These are phyloP conservation scores for Lipomyces orientalis DNA, from an alignment of 805 yeast genomes.

Conservation along the genomic window DNA sequence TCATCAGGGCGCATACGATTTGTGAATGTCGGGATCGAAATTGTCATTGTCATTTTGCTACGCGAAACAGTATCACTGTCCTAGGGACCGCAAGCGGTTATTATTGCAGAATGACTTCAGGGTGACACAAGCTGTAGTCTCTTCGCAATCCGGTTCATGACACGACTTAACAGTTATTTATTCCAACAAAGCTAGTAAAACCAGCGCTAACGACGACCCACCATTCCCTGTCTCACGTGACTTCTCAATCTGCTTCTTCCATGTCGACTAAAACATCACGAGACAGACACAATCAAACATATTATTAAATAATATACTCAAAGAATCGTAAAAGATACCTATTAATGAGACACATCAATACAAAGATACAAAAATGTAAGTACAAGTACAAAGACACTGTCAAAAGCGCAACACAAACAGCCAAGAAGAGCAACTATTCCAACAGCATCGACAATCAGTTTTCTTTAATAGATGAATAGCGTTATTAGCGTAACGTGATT, in stretches of 20 bases:
- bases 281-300: background rate
- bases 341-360: background rate
- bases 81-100: too few species aligned
- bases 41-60: too few species aligned
- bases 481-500: background rate
- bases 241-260: background rate
- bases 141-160: too few species aligned
- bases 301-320: background rate
- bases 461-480: background rate
- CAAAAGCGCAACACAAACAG: background rate
- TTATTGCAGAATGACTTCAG: background rate
- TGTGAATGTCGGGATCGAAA: too few species aligned
- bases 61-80: too few species aligned
- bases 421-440: background rate
- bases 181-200: background rate
- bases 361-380: background rate
- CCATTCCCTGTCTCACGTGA: background rate
- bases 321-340: background rate
- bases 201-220: background rate
- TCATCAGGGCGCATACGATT: too few species aligned
- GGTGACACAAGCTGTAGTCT: background rate
- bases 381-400: constrained; percentile 4
- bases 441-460: background rate
- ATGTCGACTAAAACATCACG: background rate
- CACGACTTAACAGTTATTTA: background rate